phyloP scores from a whole-genome alignment of 2,329 filamentous ascomycete species.

The Aspergillus novofumigatus region DNA sequence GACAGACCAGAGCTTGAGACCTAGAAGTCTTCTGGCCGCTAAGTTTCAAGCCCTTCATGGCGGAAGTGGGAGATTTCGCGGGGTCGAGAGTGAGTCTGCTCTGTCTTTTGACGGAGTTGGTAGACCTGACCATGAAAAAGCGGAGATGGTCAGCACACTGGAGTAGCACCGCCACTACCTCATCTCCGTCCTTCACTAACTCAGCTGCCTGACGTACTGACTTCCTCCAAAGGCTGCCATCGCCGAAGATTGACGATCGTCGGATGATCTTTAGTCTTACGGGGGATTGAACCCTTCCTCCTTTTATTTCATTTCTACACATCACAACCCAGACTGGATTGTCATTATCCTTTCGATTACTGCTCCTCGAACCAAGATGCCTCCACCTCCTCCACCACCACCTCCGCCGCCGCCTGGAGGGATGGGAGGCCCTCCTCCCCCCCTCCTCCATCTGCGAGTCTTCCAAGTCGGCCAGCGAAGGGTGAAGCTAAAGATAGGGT shows the following conservation, averaged over 20 bases:
- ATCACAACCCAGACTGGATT: conserved; percentile 1
- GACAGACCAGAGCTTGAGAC: conserved; percentile 30
- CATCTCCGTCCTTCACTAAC: conserved; percentile 12
- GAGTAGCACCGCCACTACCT: conserved; percentile 17
- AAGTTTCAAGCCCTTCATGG: conserved; percentile 35
- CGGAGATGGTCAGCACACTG: conserved; percentile 24
- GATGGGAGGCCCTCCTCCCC: conserved; percentile 58
- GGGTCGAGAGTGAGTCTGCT: conserved; percentile 4
- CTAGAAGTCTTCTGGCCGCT: conserved; percentile 22
- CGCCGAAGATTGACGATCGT: conserved; percentile 2
- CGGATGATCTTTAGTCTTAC: conserved; percentile 10
- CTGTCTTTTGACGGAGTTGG: conserved; percentile 11
- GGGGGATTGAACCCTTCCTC: conserved; percentile 10
- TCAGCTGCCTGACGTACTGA: conserved; percentile 22
- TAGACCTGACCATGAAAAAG: conserved; percentile 11
- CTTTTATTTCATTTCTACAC: conserved; percentile 1
- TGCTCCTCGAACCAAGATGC: conserved; percentile 29
- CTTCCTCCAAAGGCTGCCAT: conserved; percentile 14
- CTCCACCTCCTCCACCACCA: conserved; percentile 60
- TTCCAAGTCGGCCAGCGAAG: conserved; percentile 57
- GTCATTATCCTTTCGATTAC: conserved; percentile 1
- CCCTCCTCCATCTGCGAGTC: conserved; percentile 49
- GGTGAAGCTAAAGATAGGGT: conserved; percentile 59
- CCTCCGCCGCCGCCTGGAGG: conserved; percentile 63
- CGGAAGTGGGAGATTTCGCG: conserved; percentile 4